Conservation (phyloP, 1,284 basidiomycete species). For the Cutaneotrichosporon sp. region DNA sequence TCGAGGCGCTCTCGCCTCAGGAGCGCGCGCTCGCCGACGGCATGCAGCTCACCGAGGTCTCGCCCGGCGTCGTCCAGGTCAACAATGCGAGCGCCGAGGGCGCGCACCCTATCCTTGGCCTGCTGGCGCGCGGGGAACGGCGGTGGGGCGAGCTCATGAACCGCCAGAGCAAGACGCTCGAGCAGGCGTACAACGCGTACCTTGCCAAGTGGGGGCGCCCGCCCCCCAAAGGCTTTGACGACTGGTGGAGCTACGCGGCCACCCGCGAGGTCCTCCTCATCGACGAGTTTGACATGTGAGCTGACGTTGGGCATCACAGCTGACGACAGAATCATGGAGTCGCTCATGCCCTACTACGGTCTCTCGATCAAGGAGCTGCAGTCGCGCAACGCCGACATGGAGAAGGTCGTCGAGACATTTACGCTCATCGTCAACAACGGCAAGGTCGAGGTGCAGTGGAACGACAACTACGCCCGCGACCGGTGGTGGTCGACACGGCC, state of each 20-base stretch:
- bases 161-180: conserved; percentile 55
- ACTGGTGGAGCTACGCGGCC: conserved; percentile 42
- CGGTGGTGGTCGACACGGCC: conserved; percentile 50
- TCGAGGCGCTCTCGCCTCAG: conserved; percentile 42
- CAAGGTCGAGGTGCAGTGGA: conserved; percentile 55
- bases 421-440: conserved; percentile 52
- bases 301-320: background rate
- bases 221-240: conserved; percentile 55
- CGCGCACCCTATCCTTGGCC: conserved; percentile 52
- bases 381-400: conserved; percentile 44
- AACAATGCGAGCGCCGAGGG: conserved; percentile 28
- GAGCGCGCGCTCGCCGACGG: conserved; percentile 43
- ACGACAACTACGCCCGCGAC: conserved; percentile 54
- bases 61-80: conserved; percentile 40
- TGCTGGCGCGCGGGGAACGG: conserved; percentile 54
- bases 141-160: conserved; percentile 55
- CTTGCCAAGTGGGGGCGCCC: conserved; percentile 50
- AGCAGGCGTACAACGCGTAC: conserved; percentile 56
- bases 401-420: conserved; percentile 53
- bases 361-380: conserved; percentile 44
- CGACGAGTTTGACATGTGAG: conserved; percentile 54
- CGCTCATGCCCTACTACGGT: conserved; percentile 51
- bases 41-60: conserved; percentile 39
- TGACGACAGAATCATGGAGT: conserved; percentile 48
- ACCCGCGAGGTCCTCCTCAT: conserved; percentile 47